Conservation (phyloP, 2,329 filamentous ascomycete genomes). For the Aspergillus puulaauensis region DNA sequence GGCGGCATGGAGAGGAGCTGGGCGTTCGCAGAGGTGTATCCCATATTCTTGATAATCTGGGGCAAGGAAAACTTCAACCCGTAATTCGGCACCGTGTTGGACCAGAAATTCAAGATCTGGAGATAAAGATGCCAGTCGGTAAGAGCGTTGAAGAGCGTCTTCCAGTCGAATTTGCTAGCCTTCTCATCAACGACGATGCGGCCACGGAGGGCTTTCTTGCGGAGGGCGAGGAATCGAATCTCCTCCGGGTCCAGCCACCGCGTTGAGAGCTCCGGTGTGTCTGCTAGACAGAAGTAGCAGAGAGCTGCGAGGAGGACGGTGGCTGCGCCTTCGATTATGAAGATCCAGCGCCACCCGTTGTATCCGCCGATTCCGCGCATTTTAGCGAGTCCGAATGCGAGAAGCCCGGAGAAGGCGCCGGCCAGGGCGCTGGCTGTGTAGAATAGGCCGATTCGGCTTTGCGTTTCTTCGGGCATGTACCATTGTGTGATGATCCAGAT, state of each 20-base stretch:
- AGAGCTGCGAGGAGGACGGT: conserved; percentile 24
- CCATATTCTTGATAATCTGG: conserved; percentile 64
- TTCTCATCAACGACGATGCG: conserved; percentile 9
- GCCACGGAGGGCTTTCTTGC: conserved; percentile 7
- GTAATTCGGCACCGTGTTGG: not conserved
- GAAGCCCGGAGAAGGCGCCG: conserved; percentile 77
- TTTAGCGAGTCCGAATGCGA: conserved; percentile 76
- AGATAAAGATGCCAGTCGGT: not conserved
- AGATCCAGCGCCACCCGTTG: conserved; percentile 50
- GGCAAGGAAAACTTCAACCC: conserved; percentile 13
- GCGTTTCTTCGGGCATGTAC: conserved; percentile 75
- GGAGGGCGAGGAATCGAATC: conserved; percentile 21
- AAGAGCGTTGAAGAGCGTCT: not conserved
- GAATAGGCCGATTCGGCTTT: conserved; percentile 71
- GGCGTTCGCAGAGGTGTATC: conserved; percentile 57
- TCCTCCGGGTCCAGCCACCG: conserved; percentile 41
- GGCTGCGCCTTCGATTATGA: conserved; percentile 47
- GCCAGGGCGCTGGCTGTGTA: conserved; percentile 76
- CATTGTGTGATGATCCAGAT: conserved; percentile 46
- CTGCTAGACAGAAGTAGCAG: conserved; percentile 32
- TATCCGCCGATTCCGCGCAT: conserved; percentile 65
- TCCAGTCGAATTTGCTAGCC: not conserved
- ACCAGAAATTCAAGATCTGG: not conserved
- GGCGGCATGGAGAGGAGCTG: conserved; percentile 71
- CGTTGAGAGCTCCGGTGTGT: conserved; percentile 38